Percentiles rank a stretch among this genome's conserved stretches.
Evolutionary conservation across 2,329 filamentous ascomycete species (phyloP).

Genomic region (Dryadomyces quercivorus): DNA sequence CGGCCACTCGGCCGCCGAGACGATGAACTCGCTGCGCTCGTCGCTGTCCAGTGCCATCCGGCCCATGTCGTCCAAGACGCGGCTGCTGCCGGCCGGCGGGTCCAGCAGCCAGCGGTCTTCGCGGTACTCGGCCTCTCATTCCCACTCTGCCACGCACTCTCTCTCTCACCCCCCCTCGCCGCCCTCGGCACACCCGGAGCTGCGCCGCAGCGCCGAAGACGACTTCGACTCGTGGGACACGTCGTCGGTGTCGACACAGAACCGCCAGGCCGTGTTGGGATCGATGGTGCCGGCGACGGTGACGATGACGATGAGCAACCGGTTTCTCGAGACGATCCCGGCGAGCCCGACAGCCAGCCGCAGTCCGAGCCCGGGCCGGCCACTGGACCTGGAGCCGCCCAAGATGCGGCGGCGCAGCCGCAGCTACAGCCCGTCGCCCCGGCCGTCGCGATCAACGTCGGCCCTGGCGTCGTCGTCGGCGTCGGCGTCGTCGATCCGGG

Average conservation of each 20-base stretch:
- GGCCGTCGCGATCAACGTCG: constrained; percentile 8
- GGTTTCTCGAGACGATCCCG: constrained; percentile 59
- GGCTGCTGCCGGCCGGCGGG: constrained; percentile 26
- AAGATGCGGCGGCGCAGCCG: constrained; percentile 30
- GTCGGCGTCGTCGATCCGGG: constrained; percentile 15
- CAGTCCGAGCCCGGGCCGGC: constrained; percentile 49
- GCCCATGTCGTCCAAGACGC: constrained; percentile 44
- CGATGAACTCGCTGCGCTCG: constrained; percentile 33
- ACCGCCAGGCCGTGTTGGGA: constrained; percentile 44
- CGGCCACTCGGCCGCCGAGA: constrained; percentile 31
- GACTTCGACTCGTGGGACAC: constrained; percentile 69
- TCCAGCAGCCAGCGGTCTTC: constrained; percentile 20
- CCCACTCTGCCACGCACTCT: constrained; percentile 18
- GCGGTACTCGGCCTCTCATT: constrained; percentile 32
- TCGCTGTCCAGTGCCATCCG: constrained; percentile 36
- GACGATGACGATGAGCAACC: constrained; percentile 9
- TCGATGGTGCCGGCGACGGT: constrained; percentile 20
- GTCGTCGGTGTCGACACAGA: constrained; percentile 51
- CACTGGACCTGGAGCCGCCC: constrained; percentile 45
- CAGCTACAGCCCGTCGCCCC: constrained; percentile 38
- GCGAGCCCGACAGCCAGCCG: constrained; percentile 52
- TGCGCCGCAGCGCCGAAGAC: constrained; percentile 34
- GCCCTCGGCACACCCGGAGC: constrained; percentile 15
- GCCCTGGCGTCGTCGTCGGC: background rate
- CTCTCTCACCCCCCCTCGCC: background rate